Percentiles rank a stretch among this genome's conserved stretches.
These are phyloP conservation scores for Arachnomyces sp. DNA, from an alignment of 2,329 filamentous ascomycete genomes.

Conservation along the genomic window DNA sequence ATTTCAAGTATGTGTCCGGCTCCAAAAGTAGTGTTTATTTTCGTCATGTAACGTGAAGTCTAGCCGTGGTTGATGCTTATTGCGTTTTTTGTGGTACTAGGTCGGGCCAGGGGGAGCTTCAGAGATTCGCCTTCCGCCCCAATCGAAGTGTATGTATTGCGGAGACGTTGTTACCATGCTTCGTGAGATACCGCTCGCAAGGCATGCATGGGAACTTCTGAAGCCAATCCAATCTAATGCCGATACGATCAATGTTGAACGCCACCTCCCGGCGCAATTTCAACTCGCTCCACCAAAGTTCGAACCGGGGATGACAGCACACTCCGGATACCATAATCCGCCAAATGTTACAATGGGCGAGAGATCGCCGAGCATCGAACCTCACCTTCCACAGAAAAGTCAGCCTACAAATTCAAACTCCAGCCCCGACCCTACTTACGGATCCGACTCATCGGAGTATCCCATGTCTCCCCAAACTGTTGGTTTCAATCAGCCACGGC, in stretches of 20 bases:
- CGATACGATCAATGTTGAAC: constrained; percentile 32
- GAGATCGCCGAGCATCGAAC: background rate
- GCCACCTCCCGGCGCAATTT: constrained; percentile 31
- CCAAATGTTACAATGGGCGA: constrained; percentile 1
- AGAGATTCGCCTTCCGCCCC: constrained; percentile 12
- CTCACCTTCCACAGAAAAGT: background rate
- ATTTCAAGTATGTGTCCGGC: constrained; percentile 19
- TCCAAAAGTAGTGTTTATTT: constrained; percentile 1
- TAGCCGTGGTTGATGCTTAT: background rate
- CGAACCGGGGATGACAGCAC: constrained; percentile 9
- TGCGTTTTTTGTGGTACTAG: background rate
- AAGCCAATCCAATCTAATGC: constrained; percentile 30
- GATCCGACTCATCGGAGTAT: constrained; percentile 3
- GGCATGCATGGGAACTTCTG: constrained; percentile 31
- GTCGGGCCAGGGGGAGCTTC: constrained; percentile 5
- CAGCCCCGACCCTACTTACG: background rate
- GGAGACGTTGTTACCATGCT: constrained; percentile 26
- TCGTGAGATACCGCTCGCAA: constrained; percentile 30
- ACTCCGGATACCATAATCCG: background rate
- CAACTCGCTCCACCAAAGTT: constrained; percentile 25
- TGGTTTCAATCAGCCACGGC: constrained; percentile 1
- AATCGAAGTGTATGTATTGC: constrained; percentile 29
- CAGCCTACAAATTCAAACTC: constrained; percentile 1
- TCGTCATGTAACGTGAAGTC: background rate
- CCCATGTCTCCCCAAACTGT: constrained; percentile 10